Conservation (phyloP, 2,329 filamentous ascomycete genomes). For the Cercospora sp. region DNA sequence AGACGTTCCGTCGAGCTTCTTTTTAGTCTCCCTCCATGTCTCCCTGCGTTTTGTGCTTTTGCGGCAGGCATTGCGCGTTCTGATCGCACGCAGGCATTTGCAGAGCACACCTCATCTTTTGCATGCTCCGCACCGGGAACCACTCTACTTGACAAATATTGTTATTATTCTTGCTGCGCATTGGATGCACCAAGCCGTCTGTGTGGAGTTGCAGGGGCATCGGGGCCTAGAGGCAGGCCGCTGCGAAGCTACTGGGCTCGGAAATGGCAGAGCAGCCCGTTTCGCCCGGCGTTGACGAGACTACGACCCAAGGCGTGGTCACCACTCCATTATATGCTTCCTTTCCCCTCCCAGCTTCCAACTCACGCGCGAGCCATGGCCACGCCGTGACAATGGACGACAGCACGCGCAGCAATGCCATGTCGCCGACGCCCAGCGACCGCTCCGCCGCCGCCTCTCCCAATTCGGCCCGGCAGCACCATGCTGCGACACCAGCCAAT, state of each 20-base stretch:
- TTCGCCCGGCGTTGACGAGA: not conserved
- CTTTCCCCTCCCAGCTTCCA: constrained; percentile 17
- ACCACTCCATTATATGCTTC: constrained; percentile 15
- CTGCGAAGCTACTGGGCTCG: constrained; percentile 1
- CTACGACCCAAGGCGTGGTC: constrained; percentile 1
- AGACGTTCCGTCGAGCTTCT: not conserved
- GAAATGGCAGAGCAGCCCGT: constrained; percentile 2
- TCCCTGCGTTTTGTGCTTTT: not conserved
- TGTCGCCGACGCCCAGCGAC: constrained; percentile 14
- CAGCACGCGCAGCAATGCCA: constrained; percentile 17
- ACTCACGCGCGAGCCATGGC: constrained; percentile 15
- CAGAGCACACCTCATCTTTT: not conserved
- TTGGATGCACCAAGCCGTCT: not conserved
- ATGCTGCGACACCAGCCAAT: constrained; percentile 27
- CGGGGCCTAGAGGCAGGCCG: not conserved
- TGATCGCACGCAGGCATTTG: not conserved
- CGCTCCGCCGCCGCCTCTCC: constrained; percentile 4
- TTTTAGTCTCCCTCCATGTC: not conserved
- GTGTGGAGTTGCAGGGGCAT: not conserved
- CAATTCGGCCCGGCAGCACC: constrained; percentile 19
- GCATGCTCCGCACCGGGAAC: not conserved
- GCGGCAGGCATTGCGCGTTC: not conserved
- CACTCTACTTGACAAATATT: not conserved
- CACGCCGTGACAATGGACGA: constrained; percentile 2
- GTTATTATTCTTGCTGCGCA: not conserved